These are phyloP conservation scores for Hypoxylon rubiginosum DNA, from an alignment of 2,329 filamentous ascomycete species.

Conservation along the genomic window DNA sequence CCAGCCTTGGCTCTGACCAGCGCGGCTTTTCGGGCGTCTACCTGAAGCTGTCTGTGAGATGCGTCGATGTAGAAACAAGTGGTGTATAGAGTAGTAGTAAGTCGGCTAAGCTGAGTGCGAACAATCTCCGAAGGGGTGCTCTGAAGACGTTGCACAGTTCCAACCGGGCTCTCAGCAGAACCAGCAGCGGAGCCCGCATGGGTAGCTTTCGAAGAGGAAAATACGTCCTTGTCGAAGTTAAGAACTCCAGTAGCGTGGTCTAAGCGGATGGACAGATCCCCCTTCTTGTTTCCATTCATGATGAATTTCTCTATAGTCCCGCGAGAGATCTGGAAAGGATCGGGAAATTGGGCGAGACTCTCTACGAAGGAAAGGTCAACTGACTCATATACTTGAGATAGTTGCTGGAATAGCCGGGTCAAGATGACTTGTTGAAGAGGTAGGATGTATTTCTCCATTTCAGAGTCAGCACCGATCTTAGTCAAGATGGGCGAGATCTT, in stretches of 20 bases:
- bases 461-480: constrained; percentile 91
- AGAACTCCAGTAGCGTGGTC: constrained; percentile 95
- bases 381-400: constrained; percentile 98
- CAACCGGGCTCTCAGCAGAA: constrained; percentile 86
- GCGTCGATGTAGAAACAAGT: constrained; percentile 97
- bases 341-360: constrained; percentile 93
- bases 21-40: constrained; percentile 83
- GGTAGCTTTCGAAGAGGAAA: constrained; percentile 94
- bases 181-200: constrained; percentile 87
- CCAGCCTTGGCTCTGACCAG: constrained; percentile 86
- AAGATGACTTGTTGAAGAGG: constrained; percentile 98
- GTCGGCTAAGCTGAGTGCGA: constrained; percentile 90
- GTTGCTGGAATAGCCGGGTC: constrained; percentile 97
- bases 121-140: constrained; percentile 98
- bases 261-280: constrained; percentile 94
- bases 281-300: constrained; percentile 99
- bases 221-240: constrained; percentile 98
- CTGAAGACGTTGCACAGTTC: constrained; percentile 93
- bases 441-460: constrained; percentile 97
- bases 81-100: constrained; percentile 91
- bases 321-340: constrained; percentile 92
- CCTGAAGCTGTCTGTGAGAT: constrained; percentile 83
- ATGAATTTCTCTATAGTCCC: constrained; percentile 99
- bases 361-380: constrained; percentile 95
- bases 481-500: constrained; percentile 97